A percentile compares a stretch with the other conserved stretches of the same genome.
Conservation (phyloP, 306 rosid species). For the Prunus salicina region DNA sequence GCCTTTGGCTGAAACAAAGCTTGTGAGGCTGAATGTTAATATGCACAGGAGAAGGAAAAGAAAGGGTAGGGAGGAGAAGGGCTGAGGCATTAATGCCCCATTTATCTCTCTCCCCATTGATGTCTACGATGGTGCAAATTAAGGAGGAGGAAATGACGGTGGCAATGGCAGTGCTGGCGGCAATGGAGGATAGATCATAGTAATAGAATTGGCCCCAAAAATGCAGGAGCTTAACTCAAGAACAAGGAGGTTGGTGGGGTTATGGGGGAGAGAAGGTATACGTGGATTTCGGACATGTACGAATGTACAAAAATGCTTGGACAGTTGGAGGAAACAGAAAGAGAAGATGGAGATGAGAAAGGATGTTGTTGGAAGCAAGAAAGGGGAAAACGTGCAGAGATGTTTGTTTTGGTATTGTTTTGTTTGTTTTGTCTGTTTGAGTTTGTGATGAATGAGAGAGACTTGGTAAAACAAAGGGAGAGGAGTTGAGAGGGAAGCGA, state of each 20-base stretch:
- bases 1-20: slow-evolving; percentile 11
- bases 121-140: neutral
- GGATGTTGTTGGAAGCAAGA: slow-evolving; percentile 35
- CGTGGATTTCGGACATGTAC: slow-evolving; percentile 11
- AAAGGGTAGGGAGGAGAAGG: slow-evolving; percentile 19
- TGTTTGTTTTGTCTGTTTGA: slow-evolving; percentile 14
- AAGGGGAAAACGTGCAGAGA: slow-evolving; percentile 35
- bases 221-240: neutral
- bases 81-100: slow-evolving; percentile 21
- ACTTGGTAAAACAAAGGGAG: slow-evolving; percentile 31
- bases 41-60: slow-evolving; percentile 14
- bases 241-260: neutral
- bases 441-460: slow-evolving; percentile 22
- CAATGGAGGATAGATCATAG: neutral
- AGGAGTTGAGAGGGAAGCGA: slow-evolving; percentile 22
- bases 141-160: neutral
- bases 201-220: neutral
- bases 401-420: slow-evolving; percentile 5
- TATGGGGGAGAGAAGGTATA: neutral
- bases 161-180: slow-evolving; percentile 1
- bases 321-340: slow-evolving; percentile 21
- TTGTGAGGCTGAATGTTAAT: neutral
- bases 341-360: neutral
- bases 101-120: slow-evolving; percentile 3
- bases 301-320: slow-evolving; percentile 11